These are phyloP conservation scores for Xerocomus brunneocitrinus DNA, from an alignment of 768 basidiomycete genomes.

Conservation along the genomic window DNA sequence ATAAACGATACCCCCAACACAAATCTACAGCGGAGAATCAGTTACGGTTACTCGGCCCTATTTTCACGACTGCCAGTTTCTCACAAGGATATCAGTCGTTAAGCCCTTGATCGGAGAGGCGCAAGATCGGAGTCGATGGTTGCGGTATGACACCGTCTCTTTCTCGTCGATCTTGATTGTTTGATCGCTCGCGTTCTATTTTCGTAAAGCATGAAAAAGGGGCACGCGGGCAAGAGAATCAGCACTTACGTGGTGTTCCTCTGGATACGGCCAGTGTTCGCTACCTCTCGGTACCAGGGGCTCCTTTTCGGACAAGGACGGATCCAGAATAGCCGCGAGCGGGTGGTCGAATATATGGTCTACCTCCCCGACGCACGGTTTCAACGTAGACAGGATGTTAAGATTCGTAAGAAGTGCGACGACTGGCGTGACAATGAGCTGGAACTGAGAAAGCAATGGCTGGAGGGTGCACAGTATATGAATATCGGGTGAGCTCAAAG, in stretches of 20 bases:
- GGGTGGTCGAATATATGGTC: constrained; percentile 78
- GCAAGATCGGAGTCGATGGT: constrained; percentile 77
- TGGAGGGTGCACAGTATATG: constrained; percentile 57
- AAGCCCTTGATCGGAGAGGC: constrained; percentile 83
- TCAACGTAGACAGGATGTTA: constrained; percentile 45
- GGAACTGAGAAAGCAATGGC: constrained; percentile 64
- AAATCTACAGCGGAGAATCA: constrained; percentile 26
- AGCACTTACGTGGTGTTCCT: constrained; percentile 61
- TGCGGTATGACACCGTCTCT: constrained; percentile 56
- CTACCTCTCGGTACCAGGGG: constrained; percentile 52
- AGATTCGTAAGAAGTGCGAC: constrained; percentile 62
- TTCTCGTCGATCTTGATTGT: constrained; percentile 39
- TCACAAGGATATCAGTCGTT: constrained; percentile 76
- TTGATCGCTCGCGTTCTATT: constrained; percentile 56
- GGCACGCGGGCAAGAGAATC: not conserved
- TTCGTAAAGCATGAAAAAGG: not conserved
- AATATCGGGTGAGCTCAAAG: constrained; percentile 50
- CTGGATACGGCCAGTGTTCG: constrained; percentile 78
- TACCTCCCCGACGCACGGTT: constrained; percentile 64
- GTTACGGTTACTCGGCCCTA: not conserved
- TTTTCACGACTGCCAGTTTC: constrained; percentile 14
- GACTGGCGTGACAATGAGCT: constrained; percentile 74
- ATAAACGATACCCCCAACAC: constrained; percentile 62
- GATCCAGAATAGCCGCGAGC: constrained; percentile 67
- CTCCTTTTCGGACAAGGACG: constrained; percentile 39